Conservation (phyloP, 345 rosid species). For the Populus euphratica region DNA sequence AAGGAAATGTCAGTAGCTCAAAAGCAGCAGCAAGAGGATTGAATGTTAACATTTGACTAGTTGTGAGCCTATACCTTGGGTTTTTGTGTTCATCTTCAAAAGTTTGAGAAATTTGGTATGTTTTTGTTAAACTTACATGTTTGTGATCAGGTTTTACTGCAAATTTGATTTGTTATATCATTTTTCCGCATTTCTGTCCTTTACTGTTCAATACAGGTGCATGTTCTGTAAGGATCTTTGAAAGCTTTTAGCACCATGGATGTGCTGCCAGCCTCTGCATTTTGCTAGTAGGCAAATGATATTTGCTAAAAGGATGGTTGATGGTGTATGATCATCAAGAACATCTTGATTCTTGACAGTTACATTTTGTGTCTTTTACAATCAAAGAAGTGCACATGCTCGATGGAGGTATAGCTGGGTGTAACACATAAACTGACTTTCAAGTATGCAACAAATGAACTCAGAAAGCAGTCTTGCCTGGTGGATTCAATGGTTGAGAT, state of each 20-base stretch:
- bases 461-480: no score
- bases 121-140: not conserved
- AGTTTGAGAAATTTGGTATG: not conserved
- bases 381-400: no score
- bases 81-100: not conserved
- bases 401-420: no score
- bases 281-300: not conserved
- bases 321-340: no score
- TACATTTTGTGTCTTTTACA: no score
- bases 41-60: not conserved
- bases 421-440: no score
- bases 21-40: constrained; percentile 18
- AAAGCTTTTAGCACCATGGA: not conserved
- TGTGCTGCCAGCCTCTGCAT: not conserved
- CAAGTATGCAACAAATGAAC: no score
- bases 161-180: not conserved
- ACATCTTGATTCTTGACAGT: no score
- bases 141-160: not conserved
- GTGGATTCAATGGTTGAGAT: no score
- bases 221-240: not conserved
- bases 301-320: not conserved
- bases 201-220: not conserved
- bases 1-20: constrained; percentile 54
- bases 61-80: not conserved
- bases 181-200: not conserved